Evolutionary conservation across 352 stramenopile species (phyloP).

Genomic region (Globisporangium middletonii): DNA sequence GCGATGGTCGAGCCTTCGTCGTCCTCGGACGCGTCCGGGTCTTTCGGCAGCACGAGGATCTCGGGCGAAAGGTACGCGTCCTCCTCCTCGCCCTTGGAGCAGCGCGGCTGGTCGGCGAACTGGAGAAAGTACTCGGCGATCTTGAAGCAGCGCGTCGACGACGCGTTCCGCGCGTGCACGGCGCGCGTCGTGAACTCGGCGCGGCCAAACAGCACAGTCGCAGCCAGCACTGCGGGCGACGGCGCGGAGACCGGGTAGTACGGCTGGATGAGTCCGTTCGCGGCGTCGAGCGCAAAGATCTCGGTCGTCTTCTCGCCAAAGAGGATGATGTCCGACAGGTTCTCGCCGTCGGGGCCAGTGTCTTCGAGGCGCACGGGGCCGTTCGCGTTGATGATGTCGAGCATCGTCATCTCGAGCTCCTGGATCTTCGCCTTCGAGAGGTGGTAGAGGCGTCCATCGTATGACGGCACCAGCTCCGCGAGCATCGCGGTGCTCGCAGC

Average conservation of each 20-base stretch:
- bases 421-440: slow-evolving; percentile 54
- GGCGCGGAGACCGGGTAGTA: slow-evolving; percentile 22
- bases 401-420: slow-evolving; percentile 72
- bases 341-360: slow-evolving; percentile 15
- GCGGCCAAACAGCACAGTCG: slow-evolving; percentile 60
- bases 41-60: slow-evolving; percentile 56
- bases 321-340: slow-evolving; percentile 54
- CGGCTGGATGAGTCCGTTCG: slow-evolving; percentile 51
- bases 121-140: slow-evolving; percentile 84
- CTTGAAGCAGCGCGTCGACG: slow-evolving; percentile 60
- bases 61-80: slow-evolving; percentile 24
- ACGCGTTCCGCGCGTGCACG: slow-evolving; percentile 55
- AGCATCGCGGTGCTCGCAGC: slow-evolving; percentile 34
- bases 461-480: slow-evolving; percentile 61
- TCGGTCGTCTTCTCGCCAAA: slow-evolving; percentile 74
- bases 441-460: slow-evolving; percentile 73
- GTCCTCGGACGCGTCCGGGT: slow-evolving; percentile 34
- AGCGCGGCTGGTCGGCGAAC: slow-evolving; percentile 51
- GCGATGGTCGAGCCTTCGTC: slow-evolving; percentile 68
- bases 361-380: slow-evolving; percentile 51
- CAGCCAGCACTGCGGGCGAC: slow-evolving; percentile 13
- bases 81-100: slow-evolving; percentile 22
- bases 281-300: slow-evolving; percentile 62
- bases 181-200: slow-evolving; percentile 68
- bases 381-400: slow-evolving; percentile 70